Percentiles rank a stretch among this genome's conserved stretches.
Conservation (phyloP, 1,139 yeast species). For the Hyphopichia fennica region DNA sequence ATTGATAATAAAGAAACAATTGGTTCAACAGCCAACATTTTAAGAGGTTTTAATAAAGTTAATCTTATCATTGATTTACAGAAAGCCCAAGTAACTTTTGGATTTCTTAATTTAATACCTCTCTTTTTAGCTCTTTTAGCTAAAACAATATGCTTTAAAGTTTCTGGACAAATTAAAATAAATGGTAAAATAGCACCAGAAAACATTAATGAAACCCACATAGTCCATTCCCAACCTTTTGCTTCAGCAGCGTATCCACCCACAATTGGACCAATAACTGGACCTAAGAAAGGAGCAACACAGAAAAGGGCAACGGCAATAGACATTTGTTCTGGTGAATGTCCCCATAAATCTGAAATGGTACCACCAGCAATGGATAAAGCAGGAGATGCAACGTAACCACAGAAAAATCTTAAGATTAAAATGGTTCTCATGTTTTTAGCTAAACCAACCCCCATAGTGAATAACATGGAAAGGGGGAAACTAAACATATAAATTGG, state of each 20-base stretch:
- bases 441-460: slow-evolving; percentile 73
- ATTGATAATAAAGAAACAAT: slow-evolving; percentile 66
- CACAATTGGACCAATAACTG: slow-evolving; percentile 78
- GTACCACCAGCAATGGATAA: slow-evolving; percentile 88
- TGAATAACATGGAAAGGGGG: slow-evolving; percentile 70
- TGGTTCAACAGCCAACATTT: slow-evolving; percentile 68
- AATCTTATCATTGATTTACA: slow-evolving; percentile 31
- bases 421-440: slow-evolving; percentile 57
- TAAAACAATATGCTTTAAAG: slow-evolving; percentile 64
- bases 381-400: slow-evolving; percentile 81
- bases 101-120: slow-evolving; percentile 47
- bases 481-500: slow-evolving; percentile 58
- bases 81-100: slow-evolving; percentile 17
- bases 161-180: slow-evolving; percentile 61
- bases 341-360: slow-evolving; percentile 67
- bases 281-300: slow-evolving; percentile 74
- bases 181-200: slow-evolving; percentile 66
- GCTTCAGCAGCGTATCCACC: slow-evolving; percentile 75
- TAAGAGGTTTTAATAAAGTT: slow-evolving; percentile 60
- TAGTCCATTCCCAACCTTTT: slow-evolving; percentile 73
- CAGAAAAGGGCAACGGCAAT: slow-evolving; percentile 71
- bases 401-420: slow-evolving; percentile 76
- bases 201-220: slow-evolving; percentile 75
- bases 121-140: slow-evolving; percentile 57
- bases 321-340: slow-evolving; percentile 57